phyloP scores from a whole-genome alignment of 208 protist species.

The Leptomonas seymouri region DNA sequence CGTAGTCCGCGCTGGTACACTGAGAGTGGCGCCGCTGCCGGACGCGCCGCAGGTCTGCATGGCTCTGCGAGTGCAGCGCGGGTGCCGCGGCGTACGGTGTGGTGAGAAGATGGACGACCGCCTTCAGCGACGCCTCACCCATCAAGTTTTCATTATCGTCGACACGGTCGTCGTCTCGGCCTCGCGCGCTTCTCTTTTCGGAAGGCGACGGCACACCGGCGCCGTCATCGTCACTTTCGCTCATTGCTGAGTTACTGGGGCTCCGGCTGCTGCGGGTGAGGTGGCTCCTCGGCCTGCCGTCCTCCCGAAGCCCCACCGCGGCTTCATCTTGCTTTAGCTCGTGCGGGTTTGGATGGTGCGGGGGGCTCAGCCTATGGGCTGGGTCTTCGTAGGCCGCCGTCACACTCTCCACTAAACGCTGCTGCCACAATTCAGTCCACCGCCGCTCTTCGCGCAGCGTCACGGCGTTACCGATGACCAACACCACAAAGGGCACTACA shows the following conservation, averaged over 20 bases:
- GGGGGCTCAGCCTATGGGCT: not conserved
- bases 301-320: too few relatives aligned
- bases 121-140: too few relatives aligned
- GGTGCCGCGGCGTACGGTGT: not conserved
- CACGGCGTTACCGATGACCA: conserved; percentile 47
- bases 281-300: not conserved
- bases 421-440: conserved; percentile 48
- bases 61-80: too few relatives aligned
- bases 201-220: not conserved
- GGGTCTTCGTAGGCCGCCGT: conserved; percentile 18
- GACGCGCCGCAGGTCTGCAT: too few relatives aligned
- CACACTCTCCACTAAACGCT: conserved; percentile 40
- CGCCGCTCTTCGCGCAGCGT: conserved; percentile 58
- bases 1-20: too few relatives aligned
- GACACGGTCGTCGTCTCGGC: too few relatives aligned
- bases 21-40: too few relatives aligned
- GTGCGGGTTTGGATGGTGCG: not conserved
- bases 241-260: too few relatives aligned
- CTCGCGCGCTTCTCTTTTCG: not conserved
- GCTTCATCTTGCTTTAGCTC: too few relatives aligned
- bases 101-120: too few relatives aligned
- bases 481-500: conserved; percentile 42
- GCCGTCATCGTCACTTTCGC: not conserved
- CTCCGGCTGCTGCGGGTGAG: not conserved
- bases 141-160: too few relatives aligned